Conservation (phyloP, 129 eudicot genomes). For the Artemisia tridentata region DNA sequence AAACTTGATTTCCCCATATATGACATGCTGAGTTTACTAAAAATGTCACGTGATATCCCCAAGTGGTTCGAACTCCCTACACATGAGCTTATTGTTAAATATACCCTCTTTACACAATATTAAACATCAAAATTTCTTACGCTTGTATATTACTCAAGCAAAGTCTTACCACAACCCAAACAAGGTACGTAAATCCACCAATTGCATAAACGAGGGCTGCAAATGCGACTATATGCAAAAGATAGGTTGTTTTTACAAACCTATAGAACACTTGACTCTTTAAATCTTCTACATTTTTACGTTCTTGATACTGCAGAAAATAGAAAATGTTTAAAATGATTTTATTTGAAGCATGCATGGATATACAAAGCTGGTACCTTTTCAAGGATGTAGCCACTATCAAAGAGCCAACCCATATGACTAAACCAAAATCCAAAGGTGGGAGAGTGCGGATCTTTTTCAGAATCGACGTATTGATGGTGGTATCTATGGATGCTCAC, state of each 20-base stretch:
- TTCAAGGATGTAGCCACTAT: too few species aligned
- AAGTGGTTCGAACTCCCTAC: constrained; percentile 17
- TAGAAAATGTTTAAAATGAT: too few species aligned
- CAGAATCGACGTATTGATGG: too few species aligned
- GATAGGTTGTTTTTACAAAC: constrained; percentile 20
- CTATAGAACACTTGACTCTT: constrained; percentile 21
- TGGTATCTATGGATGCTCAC: too few species aligned
- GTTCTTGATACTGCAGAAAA: constrained; percentile 8
- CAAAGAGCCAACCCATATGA: too few species aligned
- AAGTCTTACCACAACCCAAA: constrained; percentile 28
- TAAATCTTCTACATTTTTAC: constrained; percentile 22
- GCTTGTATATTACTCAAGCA: too few species aligned
- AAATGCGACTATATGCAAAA: constrained; percentile 1
- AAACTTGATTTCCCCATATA: constrained; percentile 51
- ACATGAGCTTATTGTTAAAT: background rate
- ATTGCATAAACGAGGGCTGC: constrained; percentile 1
- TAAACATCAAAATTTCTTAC: rapidly evolving
- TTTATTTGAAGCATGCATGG: too few species aligned
- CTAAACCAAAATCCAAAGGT: too few species aligned
- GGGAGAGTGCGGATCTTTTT: too few species aligned
- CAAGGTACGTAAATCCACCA: constrained; percentile 27
- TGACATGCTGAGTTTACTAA: constrained; percentile 67
- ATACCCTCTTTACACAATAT: background rate
- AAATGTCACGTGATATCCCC: constrained; percentile 22
- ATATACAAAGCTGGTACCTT: too few species aligned